Evolutionary conservation across 345 rosid genomes (phyloP), one percentile per base, ranked within the genome.

Genomic region (Pistacia vera): DNA sequence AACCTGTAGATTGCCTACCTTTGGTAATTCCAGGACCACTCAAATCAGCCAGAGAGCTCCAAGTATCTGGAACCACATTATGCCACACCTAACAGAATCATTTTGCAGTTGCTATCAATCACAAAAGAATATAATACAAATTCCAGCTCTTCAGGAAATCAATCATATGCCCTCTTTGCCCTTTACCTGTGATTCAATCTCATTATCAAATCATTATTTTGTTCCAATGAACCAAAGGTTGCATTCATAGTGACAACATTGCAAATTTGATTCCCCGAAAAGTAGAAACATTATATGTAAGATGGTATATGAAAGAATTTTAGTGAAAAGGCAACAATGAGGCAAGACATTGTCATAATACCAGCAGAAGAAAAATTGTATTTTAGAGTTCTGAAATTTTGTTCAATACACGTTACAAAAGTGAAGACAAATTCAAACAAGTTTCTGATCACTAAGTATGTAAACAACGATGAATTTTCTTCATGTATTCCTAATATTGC

Each of bases 401-500:
- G 57, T 59, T 46, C 20, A 9, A 17, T 33, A 12, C 2, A 22
- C 11, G 46, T 49, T 30, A 48, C 76, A 30, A 20, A 52, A 54
- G 63, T 8, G 77, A 63, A 22, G 54, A 65, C 3, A 35, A 22
- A 52, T 52, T n/a, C 11, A 51, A 64, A 52, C 52, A 63, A 63
- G 48, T 33, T 52, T 52, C 35, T 22, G 16, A 54, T 36, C 30
- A 55, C 70, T n/a, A 71, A 5, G 14, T 11, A 14, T 12, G 35
- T 52, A 52, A 54, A 74, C 36, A 33, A 35, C 52, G 22, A 20
- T 74, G 77, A 65, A 54, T 74, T 36, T 54, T 74, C 28, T 6
- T 54, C 44, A 9, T 55, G 54, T 65, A 5, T 44, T 64, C 63
- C 76, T 66, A 63, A 41, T 30, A 55, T 18, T 65, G 25, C 16